These are phyloP conservation scores for Candida maris DNA, from an alignment of 805 yeast genomes.

Conservation along the genomic window DNA sequence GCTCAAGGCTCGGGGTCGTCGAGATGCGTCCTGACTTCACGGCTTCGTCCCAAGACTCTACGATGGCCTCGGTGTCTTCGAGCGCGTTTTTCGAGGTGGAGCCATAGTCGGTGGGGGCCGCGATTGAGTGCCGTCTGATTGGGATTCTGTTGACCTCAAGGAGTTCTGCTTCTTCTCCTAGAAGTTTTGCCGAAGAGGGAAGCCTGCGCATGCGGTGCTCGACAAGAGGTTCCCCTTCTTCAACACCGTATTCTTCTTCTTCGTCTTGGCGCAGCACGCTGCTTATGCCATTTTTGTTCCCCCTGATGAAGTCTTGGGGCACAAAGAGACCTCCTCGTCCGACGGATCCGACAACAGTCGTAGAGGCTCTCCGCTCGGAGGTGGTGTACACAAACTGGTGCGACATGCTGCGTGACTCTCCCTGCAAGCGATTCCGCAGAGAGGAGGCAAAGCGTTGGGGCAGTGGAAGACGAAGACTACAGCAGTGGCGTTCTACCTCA, in stretches of 20 bases:
- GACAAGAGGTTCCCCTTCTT: conserved; percentile 3
- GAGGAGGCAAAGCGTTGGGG: too few species aligned
- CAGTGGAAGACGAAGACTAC: too few species aligned
- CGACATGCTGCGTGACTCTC: too few species aligned
- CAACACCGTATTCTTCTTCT: conserved; percentile 5
- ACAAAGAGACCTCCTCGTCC: conserved; percentile 50
- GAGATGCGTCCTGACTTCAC: conserved; percentile 39
- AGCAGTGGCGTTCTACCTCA: too few species aligned
- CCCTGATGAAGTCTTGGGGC: conserved; percentile 45
- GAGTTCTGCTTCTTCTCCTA: conserved; percentile 29
- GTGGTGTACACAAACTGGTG: conserved; percentile 41
- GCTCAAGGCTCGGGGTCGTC: conserved; percentile 39
- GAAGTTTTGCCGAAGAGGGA: conserved; percentile 10
- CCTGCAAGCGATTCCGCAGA: too few species aligned
- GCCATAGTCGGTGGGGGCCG: conserved; percentile 6
- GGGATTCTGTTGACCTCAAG: conserved; percentile 27
- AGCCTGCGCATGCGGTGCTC: conserved; percentile 1
- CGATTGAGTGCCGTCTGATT: conserved; percentile 18
- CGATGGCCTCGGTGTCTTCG: conserved; percentile 23
- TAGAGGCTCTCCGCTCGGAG: conserved; percentile 46
- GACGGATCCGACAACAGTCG: conserved; percentile 45
- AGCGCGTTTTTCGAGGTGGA: conserved; percentile 8
- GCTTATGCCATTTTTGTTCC: conserved; percentile 22
- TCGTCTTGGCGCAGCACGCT: conserved; percentile 21
- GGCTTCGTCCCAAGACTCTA: conserved; percentile 33